A percentile compares a stretch with the other conserved stretches of the same genome.
These are phyloP conservation scores for Neopestalotiopsis sp. DNA, from an alignment of 2,329 filamentous ascomycete genomes.

Conservation along the genomic window DNA sequence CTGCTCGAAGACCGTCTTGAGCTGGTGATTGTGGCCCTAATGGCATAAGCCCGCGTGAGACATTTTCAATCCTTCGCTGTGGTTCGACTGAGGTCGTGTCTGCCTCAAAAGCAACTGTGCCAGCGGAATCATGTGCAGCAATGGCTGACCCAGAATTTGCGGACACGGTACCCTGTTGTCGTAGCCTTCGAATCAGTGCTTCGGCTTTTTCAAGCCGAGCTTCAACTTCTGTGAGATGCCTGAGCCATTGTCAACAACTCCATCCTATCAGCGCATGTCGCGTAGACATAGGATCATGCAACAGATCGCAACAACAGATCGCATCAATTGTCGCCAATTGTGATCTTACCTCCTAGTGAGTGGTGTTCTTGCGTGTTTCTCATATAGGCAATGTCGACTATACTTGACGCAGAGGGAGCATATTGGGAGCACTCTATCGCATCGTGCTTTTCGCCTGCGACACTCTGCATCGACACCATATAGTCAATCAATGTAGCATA, in stretches of 20 bases:
- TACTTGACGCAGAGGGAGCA: constrained; percentile 49
- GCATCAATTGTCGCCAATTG: not conserved
- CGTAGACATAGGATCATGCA: not conserved
- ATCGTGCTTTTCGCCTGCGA: constrained; percentile 45
- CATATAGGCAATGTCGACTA: constrained; percentile 52
- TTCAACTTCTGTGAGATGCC: constrained; percentile 50
- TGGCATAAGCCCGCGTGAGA: not conserved
- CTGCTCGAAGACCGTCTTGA: not conserved
- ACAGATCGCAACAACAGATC: not conserved
- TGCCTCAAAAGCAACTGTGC: not conserved
- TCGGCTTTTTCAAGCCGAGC: constrained; percentile 40
- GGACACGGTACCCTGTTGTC: not conserved
- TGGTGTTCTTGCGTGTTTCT: constrained; percentile 52
- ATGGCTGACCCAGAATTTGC: not conserved
- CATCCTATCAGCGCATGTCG: not conserved
- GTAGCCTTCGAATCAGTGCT: constrained; percentile 21
- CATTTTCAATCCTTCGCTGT: not conserved
- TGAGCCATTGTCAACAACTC: constrained; percentile 20
- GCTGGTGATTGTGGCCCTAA: not conserved
- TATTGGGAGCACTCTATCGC: constrained; percentile 43
- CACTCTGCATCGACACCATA: constrained; percentile 35
- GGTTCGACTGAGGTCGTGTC: not conserved
- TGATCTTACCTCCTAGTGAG: constrained; percentile 49
- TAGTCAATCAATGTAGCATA: too few relatives aligned
- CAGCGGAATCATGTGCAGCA: not conserved